Evolutionary conservation across 345 rosid species (phyloP).

Genomic region (Aurinia saxatilis): DNA sequence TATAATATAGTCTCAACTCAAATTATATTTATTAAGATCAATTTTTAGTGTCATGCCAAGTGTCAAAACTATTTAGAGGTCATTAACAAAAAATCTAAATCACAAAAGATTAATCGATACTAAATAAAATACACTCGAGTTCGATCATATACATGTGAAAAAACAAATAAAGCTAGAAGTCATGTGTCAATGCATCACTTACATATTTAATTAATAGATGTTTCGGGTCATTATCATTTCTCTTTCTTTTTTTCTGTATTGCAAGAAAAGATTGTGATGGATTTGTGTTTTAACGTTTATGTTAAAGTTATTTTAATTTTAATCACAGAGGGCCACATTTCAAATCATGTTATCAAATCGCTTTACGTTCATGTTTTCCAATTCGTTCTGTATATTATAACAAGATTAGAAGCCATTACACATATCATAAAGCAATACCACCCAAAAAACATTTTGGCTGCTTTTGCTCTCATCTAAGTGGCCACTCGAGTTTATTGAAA

Average conservation of each 20-base stretch:
- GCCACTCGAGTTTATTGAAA: constrained; percentile 26
- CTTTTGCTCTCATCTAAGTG: constrained; percentile 21
- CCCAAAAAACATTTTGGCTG: background rate
- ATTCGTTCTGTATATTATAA: constrained; percentile 18
- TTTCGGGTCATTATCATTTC: background rate
- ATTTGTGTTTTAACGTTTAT: background rate
- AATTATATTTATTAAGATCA: too few species aligned
- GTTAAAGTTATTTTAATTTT: background rate
- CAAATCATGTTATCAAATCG: constrained; percentile 50
- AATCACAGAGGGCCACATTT: constrained; percentile 45
- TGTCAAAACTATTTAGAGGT: too few species aligned
- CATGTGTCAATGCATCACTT: background rate
- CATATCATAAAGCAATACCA: constrained; percentile 17
- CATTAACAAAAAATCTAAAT: too few species aligned
- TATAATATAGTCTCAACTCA: too few species aligned
- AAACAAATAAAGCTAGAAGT: background rate
- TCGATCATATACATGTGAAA: too few species aligned
- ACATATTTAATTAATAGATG: background rate
- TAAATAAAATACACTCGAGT: too few species aligned
- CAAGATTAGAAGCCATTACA: background rate
- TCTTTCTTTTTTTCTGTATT: background rate
- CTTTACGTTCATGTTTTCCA: constrained; percentile 15
- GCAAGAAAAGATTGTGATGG: background rate
- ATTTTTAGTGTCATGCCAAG: too few species aligned
- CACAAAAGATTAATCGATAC: too few species aligned